phyloP scores from a whole-genome alignment of 257 asterid species.

The Striga asiatica region DNA sequence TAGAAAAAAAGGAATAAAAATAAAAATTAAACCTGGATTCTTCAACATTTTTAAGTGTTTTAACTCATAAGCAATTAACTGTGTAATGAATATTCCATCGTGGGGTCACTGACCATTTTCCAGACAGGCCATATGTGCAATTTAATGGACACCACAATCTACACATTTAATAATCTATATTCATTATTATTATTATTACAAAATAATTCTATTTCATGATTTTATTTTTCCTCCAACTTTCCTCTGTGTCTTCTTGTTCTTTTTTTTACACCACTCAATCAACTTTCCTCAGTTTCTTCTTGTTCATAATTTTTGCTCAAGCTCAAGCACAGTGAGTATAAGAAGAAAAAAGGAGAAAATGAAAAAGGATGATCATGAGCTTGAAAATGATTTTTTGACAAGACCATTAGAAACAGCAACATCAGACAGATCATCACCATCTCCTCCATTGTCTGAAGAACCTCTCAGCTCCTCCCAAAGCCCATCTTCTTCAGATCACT shows the following conservation, averaged over 20 bases:
- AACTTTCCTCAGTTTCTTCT: too few species aligned
- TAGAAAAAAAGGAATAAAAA: too few species aligned
- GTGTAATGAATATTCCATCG: too few species aligned
- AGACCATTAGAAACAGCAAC: slow-evolving; percentile 16
- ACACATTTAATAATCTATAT: not conserved
- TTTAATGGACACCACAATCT: not conserved
- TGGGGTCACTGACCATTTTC: too few species aligned
- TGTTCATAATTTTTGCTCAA: not conserved
- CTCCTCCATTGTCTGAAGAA: too few species aligned
- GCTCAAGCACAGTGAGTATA: not conserved
- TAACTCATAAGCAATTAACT: too few species aligned
- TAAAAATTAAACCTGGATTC: too few species aligned
- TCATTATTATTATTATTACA: not conserved
- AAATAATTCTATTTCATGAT: not conserved
- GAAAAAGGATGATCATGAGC: slow-evolving; percentile 16
- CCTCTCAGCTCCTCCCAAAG: slow-evolving; percentile 23
- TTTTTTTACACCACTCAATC: not conserved
- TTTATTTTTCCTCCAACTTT: not conserved
- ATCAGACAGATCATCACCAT: slow-evolving; percentile 21
- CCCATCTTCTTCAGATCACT: slow-evolving; percentile 34
- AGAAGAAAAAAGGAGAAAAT: slow-evolving; percentile 10
- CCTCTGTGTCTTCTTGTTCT: not conserved
- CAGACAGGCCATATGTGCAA: too few species aligned
- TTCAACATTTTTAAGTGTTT: too few species aligned
- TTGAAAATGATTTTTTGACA: slow-evolving; percentile 17